Base-by-base conservation (phyloP, 768 basidiomycete genomes). In the Chiua virens region DNA sequence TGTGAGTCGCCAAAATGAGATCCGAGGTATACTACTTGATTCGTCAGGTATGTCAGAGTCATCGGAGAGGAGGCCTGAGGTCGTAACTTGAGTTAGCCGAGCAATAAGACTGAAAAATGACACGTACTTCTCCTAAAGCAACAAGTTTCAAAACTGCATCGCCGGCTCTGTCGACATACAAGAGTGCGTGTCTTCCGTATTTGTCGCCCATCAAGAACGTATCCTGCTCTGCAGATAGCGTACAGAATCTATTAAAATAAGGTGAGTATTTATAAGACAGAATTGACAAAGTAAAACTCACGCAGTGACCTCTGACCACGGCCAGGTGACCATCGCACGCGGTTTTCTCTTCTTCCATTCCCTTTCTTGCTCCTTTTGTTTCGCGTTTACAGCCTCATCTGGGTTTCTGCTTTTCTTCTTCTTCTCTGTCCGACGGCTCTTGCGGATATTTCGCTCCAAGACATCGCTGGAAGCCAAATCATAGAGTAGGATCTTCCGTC, bases 1-100 rank as follows among this genome's bases (percentile, higher is more conserved):
- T 92, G 89, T 1, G 91, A 87, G 64, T 94, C 85, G 17, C 90
- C 91, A 15, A 79, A 73, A 57, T 92, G 87, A 7, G 92, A 94
- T 17, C 92, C 89, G 20, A 93, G 73, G 61, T 85, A 96, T 8
- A 93, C 55, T 9, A 79, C 69, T 64, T 89, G 85, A 42, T 81
- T 77, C 6, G 82, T 75, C 13, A 97, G 75, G 58, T 92, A 86
- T 1, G 87, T 82, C 52, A 96, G 62, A 11, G 83, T 78, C 10
- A 77, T 87, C 0, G 91, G 73, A 10, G 90, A 76, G 2, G 92
- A 89, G 27, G 80, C 79, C 89, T 92, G 47, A 13, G 23, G 3
- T 34, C 34, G 18, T 30, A 28, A 39, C 13, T 36, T 37, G 46
- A 54, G 15, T 61, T 3, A 50, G 38, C 37, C 15, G 43, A 62